Conservation (phyloP, 2,329 filamentous ascomycete species). For the Didymella sp. region DNA sequence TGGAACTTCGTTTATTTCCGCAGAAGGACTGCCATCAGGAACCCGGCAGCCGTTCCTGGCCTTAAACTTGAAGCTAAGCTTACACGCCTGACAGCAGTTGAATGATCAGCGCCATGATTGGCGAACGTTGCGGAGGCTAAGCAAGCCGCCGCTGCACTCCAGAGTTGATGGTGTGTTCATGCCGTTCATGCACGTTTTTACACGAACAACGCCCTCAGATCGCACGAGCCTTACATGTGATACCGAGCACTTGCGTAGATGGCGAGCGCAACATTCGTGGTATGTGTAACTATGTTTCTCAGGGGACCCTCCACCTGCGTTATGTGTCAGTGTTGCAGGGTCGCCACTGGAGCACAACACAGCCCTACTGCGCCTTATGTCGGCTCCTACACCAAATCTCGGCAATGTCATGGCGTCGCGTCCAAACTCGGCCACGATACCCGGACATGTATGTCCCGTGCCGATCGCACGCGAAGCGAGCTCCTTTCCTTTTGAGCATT, state of each 20-base stretch:
- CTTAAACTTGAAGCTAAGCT: constrained; percentile 5
- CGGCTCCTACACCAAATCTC: constrained; percentile 16
- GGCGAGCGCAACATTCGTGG: background rate
- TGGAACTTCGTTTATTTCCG: constrained; percentile 11
- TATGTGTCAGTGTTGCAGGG: background rate
- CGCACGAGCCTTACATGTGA: constrained; percentile 8
- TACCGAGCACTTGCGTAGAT: background rate
- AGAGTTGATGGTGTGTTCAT: constrained; percentile 15
- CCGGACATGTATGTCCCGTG: constrained; percentile 2
- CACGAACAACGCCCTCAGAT: background rate
- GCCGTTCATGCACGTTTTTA: constrained; percentile 11
- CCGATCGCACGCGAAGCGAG: background rate
- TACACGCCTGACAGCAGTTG: constrained; percentile 4
- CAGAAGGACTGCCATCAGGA: background rate
- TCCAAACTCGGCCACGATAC: background rate
- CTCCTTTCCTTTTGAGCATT: constrained; percentile 7
- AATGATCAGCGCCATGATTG: constrained; percentile 8
- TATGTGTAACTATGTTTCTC: background rate
- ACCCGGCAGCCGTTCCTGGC: constrained; percentile 4
- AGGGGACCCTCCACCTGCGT: background rate
- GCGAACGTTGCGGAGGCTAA: constrained; percentile 7
- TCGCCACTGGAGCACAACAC: constrained; percentile 1
- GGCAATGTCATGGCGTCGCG: constrained; percentile 5
- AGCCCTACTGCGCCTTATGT: constrained; percentile 14
- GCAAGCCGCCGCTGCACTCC: constrained; percentile 8